phyloP scores from a whole-genome alignment of 441 rosid genomes.

The Syzygium syzygioides region DNA sequence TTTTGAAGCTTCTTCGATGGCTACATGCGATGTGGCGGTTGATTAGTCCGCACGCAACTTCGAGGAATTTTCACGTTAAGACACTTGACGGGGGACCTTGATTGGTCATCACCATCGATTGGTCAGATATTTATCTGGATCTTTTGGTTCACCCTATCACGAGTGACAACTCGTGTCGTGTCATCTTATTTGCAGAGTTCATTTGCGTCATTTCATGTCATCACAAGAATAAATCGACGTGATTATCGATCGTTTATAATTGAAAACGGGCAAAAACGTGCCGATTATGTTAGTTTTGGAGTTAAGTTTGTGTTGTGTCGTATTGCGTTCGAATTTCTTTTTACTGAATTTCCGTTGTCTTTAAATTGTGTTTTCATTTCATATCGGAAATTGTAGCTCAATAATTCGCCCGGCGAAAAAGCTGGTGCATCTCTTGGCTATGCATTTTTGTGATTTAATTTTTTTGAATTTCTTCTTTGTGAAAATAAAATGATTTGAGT shows the following conservation, averaged over 20 bases:
- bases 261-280: too few species aligned
- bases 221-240: accelerated
- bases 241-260: neutral
- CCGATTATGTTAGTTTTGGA: neutral
- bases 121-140: neutral
- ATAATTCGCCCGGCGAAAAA: neutral
- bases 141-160: neutral
- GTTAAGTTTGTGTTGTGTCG: neutral
- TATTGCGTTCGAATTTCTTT: too few species aligned
- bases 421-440: neutral
- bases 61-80: neutral
- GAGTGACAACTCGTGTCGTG: neutral
- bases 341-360: neutral
- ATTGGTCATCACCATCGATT: neutral
- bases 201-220: accelerated
- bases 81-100: neutral
- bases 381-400: neutral
- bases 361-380: neutral
- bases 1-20: neutral
- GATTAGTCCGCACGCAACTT: neutral
- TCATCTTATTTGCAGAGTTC: neutral
- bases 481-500: neutral
- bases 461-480: neutral
- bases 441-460: neutral
- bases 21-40: neutral